Evolutionary conservation across 208 protist genomes (phyloP).

Genomic region (Tritrichomonas musculus): DNA sequence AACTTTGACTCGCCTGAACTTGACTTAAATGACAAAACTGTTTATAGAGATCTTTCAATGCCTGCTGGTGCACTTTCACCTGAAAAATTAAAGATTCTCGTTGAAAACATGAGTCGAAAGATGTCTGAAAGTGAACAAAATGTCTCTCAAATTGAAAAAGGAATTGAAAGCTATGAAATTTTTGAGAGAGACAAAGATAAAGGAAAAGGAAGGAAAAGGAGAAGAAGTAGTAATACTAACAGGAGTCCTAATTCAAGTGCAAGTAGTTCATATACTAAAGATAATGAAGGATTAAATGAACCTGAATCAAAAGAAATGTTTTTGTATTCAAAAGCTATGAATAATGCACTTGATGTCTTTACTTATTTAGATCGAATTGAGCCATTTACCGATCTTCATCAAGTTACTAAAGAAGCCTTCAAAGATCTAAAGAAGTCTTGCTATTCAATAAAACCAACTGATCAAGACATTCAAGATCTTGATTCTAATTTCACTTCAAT

Average conservation of each 20-base stretch:
- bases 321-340: neutral
- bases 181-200: too few relatives aligned
- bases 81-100: neutral
- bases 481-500: neutral
- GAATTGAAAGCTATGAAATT: too few relatives aligned
- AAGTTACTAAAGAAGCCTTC: neutral
- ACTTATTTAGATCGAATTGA: neutral
- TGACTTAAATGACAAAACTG: neutral
- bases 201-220: too few relatives aligned
- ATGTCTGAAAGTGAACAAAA: too few relatives aligned
- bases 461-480: neutral
- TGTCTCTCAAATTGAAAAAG: too few relatives aligned
- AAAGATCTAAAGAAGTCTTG: too few relatives aligned
- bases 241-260: too few relatives aligned
- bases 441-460: too few relatives aligned
- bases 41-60: conserved; percentile 5
- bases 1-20: neutral
- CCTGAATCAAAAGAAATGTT: neutral
- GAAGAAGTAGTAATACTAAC: too few relatives aligned
- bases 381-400: neutral
- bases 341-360: neutral
- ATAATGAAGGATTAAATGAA: too few relatives aligned
- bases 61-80: neutral
- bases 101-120: neutral
- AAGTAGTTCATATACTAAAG: too few relatives aligned